phyloP scores from a whole-genome alignment of 306 rosid species.

The Pyrus communis region DNA sequence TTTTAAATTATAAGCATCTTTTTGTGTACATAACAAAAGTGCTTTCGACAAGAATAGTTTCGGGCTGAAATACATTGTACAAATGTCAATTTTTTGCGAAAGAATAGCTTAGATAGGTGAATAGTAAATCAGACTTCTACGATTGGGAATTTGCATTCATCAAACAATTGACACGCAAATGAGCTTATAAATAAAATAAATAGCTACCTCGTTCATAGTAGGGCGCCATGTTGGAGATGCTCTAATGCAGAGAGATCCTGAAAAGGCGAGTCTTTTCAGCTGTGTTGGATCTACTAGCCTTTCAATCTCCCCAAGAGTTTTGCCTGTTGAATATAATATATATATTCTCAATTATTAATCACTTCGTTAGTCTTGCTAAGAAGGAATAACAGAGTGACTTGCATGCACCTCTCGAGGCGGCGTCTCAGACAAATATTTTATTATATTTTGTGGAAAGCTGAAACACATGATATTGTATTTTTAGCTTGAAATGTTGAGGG shows the following conservation, averaged over 20 bases:
- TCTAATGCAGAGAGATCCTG: conserved; percentile 76
- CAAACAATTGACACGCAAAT: conserved; percentile 9
- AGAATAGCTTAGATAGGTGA: neutral
- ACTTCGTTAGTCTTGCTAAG: neutral
- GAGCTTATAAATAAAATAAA: neutral
- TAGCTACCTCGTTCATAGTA: conserved; percentile 69
- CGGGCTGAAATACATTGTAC: too few relatives aligned
- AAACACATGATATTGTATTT: neutral
- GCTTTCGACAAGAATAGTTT: neutral
- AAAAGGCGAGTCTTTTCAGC: conserved; percentile 57
- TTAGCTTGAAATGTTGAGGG: neutral
- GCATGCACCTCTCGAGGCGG: too few relatives aligned
- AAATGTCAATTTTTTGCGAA: neutral
- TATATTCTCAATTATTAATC: conserved; percentile 3
- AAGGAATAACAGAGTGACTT: too few relatives aligned
- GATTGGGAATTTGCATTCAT: conserved; percentile 10
- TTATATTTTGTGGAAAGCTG: neutral
- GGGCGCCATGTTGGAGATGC: conserved; percentile 83
- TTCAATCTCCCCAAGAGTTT: conserved; percentile 64
- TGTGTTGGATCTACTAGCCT: conserved; percentile 69
- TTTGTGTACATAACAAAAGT: too few relatives aligned
- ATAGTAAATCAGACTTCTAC: conserved; percentile 20
- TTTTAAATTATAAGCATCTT: too few relatives aligned
- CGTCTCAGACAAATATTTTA: too few relatives aligned
- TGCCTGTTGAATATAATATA: conserved; percentile 36